These are phyloP conservation scores for Dendrobium officinale DNA, from an alignment of 106 monocot species.

Conservation along the genomic window DNA sequence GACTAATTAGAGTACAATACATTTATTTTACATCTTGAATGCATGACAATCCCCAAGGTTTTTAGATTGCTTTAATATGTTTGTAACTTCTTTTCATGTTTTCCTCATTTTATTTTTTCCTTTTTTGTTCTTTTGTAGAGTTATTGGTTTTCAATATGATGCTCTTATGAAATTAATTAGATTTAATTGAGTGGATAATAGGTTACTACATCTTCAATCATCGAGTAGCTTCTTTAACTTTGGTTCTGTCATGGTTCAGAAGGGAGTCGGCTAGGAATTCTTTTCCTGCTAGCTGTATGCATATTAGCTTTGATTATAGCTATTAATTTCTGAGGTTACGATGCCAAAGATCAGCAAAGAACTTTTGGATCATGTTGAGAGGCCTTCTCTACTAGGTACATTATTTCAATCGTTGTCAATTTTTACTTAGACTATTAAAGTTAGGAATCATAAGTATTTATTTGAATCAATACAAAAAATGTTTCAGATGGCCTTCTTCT, in stretches of 20 bases:
- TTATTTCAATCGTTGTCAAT: neutral
- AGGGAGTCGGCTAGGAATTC: neutral
- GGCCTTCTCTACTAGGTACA: constrained; percentile 8
- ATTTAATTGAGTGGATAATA: neutral
- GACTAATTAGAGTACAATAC: no score
- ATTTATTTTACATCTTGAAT: no score
- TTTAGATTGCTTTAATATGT: no score
- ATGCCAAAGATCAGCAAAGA: constrained; percentile 7
- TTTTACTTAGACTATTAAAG: neutral
- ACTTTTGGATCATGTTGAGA: constrained; percentile 3
- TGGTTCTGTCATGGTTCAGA: neutral
- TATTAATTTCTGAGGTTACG: neutral
- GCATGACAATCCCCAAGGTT: no score
- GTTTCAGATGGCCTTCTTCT: constrained; percentile 1
- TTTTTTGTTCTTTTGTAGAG: no score
- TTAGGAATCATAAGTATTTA: neutral
- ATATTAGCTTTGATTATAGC: neutral
- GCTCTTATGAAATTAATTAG: neutral
- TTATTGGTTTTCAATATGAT: no score
- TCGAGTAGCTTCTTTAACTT: neutral
- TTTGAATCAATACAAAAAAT: neutral
- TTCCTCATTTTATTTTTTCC: no score
- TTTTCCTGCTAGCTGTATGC: neutral
- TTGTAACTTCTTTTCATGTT: no score
- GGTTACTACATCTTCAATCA: neutral